Evolutionary conservation across 148 eudicot genomes (phyloP), one percentile per base, ranked within the genome.

Genomic region (Salicornia ramosissima): DNA sequence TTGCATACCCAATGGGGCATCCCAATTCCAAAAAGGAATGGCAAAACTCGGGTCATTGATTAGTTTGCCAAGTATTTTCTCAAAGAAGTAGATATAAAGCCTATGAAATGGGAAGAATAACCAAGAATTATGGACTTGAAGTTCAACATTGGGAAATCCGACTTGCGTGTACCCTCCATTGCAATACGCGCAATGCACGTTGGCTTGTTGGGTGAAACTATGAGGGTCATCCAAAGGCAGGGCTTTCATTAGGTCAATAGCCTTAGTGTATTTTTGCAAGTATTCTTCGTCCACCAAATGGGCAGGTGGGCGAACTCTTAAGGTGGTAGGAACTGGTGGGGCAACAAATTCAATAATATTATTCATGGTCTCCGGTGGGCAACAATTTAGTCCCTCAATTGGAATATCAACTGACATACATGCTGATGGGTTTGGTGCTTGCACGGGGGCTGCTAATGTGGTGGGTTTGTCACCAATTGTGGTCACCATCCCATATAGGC

Each of bases 1-100:
- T 26, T 10, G 22, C 96, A 91, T 87, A 6, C 97, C 92, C 2
- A 24, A 76, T 0, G 87, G 87, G 21, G 83, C 49, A 33, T 91
- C 97, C 89, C 90, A 91, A 49, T 86, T 87, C 97, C 97, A 91
- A 65, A 77, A 91, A 4, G 96, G 97, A 21, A 91, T 72, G 0
- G 96, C 87, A 40, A 91, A 91, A 56, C 80, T 84, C 0, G 96
- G 96, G 49, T 91, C 97, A 53, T 83, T 65, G 6, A 91, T 81
- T 30, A 91, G 65, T 26, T 71, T 85, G 5, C 86, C 86, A n/a
- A 81, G 52, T 12, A 89, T 91, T 63, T 66, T 85, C 55, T 91
- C 96, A 36, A 76, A 86, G 64, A 91, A 91, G 59, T 91, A 84
- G n/a, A 91, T 70, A 40, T 91, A 91, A 29, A 64, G 81, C 64